These are phyloP conservation scores for Penicillium lagena DNA, from an alignment of 495 filamentous ascomycete genomes.

Conservation along the genomic window DNA sequence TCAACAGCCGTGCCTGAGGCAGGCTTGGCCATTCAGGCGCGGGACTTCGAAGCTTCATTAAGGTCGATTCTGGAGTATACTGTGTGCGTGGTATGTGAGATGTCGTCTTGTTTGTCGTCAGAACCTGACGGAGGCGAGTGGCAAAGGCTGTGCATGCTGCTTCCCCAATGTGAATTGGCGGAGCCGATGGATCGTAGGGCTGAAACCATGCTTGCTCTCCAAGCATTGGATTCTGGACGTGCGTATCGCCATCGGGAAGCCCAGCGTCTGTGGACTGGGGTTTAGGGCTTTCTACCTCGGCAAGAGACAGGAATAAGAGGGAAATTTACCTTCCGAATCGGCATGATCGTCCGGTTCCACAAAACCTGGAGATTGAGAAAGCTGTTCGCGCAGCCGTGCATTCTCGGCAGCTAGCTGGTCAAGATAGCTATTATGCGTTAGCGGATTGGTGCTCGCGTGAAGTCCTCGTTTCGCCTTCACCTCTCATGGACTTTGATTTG, in stretches of 20 bases:
- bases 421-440: conserved; percentile 15
- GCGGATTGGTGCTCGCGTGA: neutral
- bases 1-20: conserved; percentile 17
- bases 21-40: conserved; percentile 18
- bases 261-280: too few species aligned
- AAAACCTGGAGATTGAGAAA: conserved; percentile 7
- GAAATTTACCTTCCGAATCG: neutral
- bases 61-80: conserved; percentile 16
- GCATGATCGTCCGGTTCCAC: neutral
- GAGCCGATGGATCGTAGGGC: conserved; percentile 19
- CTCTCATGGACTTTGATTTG: conserved; percentile 28
- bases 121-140: conserved; percentile 23
- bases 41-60: conserved; percentile 10
- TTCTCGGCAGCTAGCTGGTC: conserved; percentile 20
- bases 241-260: too few species aligned
- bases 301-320: too few species aligned
- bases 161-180: conserved; percentile 28
- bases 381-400: conserved; percentile 12
- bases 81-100: conserved; percentile 22
- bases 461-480: conserved; percentile 6
- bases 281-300: too few species aligned
- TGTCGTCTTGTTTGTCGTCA: conserved; percentile 13
- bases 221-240: conserved; percentile 23
- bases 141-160: conserved; percentile 30
- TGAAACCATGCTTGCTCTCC: conserved; percentile 29